phyloP scores from a whole-genome alignment of 1,284 basidiomycete species.

The Pterula multifida region DNA sequence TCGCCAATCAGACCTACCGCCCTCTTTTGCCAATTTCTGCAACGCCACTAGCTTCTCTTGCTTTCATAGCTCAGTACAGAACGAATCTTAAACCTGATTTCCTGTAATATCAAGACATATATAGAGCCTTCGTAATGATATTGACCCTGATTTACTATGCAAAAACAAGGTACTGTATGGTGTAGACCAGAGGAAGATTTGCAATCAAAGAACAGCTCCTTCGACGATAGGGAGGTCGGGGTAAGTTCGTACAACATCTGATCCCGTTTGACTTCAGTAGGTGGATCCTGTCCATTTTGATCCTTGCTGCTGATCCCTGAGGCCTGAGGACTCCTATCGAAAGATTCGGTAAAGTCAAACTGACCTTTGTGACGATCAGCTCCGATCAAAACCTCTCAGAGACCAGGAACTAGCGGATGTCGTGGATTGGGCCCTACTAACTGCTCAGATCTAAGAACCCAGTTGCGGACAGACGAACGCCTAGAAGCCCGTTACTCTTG shows the following conservation, averaged over 20 bases:
- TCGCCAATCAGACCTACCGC: background rate
- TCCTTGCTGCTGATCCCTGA: no score
- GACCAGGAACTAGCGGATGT: background rate
- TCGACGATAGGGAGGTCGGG: background rate
- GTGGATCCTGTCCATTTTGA: no score
- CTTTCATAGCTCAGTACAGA: background rate
- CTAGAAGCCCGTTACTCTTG: background rate
- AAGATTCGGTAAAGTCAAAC: background rate
- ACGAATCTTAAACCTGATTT: background rate
- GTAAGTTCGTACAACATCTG: background rate
- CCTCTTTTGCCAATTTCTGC: background rate
- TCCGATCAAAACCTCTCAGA: background rate
- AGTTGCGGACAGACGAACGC: background rate
- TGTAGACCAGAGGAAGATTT: background rate
- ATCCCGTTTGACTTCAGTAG: no score
- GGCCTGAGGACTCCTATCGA: no score
- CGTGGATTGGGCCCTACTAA: background rate
- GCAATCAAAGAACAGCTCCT: background rate
- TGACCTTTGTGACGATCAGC: background rate
- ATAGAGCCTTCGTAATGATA: background rate
- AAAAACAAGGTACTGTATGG: background rate
- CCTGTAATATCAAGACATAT: background rate
- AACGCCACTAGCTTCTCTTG: background rate
- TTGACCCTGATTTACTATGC: background rate
- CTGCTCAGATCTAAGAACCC: background rate